These are phyloP conservation scores for Sindora glabra DNA, from an alignment of 306 rosid genomes.

Conservation along the genomic window DNA sequence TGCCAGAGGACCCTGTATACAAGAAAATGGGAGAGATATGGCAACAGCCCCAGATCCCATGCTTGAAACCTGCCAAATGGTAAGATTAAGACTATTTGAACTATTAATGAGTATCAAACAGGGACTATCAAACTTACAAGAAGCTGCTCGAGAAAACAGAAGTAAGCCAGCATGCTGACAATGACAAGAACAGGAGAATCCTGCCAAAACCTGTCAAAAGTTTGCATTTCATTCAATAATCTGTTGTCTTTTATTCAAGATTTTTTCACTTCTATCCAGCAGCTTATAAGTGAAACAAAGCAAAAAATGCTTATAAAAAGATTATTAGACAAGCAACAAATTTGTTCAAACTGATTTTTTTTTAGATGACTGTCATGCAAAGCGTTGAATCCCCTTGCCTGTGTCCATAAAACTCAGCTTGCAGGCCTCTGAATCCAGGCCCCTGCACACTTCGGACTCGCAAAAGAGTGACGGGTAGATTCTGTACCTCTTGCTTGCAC, in stretches of 20 bases:
- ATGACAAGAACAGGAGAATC: slow-evolving; percentile 33
- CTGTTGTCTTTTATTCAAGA: too few species aligned
- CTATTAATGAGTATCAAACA: background rate
- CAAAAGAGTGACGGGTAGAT: slow-evolving; percentile 66
- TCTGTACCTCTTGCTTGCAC: slow-evolving; percentile 75
- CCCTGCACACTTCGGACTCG: slow-evolving; percentile 27
- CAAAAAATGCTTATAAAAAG: background rate
- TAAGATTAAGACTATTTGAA: slow-evolving; percentile 11
- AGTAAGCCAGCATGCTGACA: slow-evolving; percentile 35
- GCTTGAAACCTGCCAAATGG: slow-evolving; percentile 43
- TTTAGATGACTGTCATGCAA: background rate
- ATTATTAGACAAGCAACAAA: background rate
- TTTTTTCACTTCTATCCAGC: background rate
- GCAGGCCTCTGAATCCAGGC: slow-evolving; percentile 24
- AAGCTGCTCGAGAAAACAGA: slow-evolving; percentile 40
- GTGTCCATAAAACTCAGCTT: slow-evolving; percentile 30
- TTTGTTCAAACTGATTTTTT: background rate
- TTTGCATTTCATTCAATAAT: background rate
- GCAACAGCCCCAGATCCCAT: slow-evolving; percentile 70
- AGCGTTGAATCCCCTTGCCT: slow-evolving; percentile 40
- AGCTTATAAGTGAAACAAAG: background rate
- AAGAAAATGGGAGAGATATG: slow-evolving; percentile 73
- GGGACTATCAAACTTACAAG: slow-evolving; percentile 24
- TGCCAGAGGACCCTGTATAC: slow-evolving; percentile 73
- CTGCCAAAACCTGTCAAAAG: slow-evolving; percentile 28